Conservation (phyloP, 306 rosid species). For the Adenanthera pavonina region DNA sequence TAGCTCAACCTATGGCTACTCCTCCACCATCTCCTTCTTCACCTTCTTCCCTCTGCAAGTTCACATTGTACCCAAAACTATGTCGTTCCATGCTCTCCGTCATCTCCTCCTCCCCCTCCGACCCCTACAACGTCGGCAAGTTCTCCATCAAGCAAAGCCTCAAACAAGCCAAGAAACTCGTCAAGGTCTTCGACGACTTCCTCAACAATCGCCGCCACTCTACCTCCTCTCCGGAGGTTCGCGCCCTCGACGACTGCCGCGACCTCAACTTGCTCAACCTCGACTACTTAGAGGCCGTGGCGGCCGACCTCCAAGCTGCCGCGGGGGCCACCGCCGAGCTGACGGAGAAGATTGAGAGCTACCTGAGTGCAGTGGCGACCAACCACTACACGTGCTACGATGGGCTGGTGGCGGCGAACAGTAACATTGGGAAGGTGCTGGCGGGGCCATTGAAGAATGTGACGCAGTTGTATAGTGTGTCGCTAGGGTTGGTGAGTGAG, state of each 20-base stretch:
- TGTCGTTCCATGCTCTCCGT: conserved; percentile 76
- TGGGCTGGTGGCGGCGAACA: conserved; percentile 55
- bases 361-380: conserved; percentile 74
- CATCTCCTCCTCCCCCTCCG: conserved; percentile 58
- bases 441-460: conserved; percentile 50
- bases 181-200: conserved; percentile 42
- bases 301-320: conserved; percentile 37
- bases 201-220: conserved; percentile 31
- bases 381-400: conserved; percentile 82
- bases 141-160: conserved; percentile 72
- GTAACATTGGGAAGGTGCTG: conserved; percentile 47
- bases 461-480: conserved; percentile 63
- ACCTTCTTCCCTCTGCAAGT: conserved; percentile 58
- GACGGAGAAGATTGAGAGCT: conserved; percentile 54
- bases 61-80: conserved; percentile 74
- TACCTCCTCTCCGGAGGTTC: conserved; percentile 33
- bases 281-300: conserved; percentile 53
- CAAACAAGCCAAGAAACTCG: conserved; percentile 58
- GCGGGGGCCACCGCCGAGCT: conserved; percentile 24
- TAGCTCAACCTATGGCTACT: conserved; percentile 27
- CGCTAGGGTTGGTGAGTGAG: conserved; percentile 67
- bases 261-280: conserved; percentile 64
- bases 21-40: conserved; percentile 29
- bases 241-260: conserved; percentile 67
- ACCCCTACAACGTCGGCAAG: conserved; percentile 65